phyloP scores from a whole-genome alignment of 2,329 filamentous ascomycete species.

The Aschersonia sp. region DNA sequence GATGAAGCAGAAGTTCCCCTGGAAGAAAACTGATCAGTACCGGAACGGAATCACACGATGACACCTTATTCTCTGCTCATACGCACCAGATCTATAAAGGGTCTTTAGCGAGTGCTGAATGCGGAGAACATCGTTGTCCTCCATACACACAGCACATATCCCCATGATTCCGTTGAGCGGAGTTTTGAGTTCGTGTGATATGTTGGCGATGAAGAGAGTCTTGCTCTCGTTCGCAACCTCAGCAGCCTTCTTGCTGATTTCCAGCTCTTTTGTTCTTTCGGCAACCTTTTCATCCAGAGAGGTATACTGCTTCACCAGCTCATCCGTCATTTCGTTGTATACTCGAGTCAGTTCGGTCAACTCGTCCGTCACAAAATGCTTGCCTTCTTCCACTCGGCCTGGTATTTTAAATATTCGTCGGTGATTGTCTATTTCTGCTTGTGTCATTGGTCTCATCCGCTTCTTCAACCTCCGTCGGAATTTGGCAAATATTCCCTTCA shows the following conservation, averaged over 20 bases:
- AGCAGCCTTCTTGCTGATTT: conserved; percentile 80
- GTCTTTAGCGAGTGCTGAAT: conserved; percentile 76
- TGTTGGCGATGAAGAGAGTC: conserved; percentile 93
- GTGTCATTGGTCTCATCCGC: conserved; percentile 13
- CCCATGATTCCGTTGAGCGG: conserved; percentile 91
- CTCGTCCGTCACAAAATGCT: conserved; percentile 69
- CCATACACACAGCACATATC: conserved; percentile 88
- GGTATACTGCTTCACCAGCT: conserved; percentile 74
- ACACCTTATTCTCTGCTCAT: background rate
- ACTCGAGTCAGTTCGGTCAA: conserved; percentile 68
- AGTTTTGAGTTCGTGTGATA: conserved; percentile 76
- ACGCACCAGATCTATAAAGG: conserved; percentile 47
- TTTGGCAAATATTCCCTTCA: conserved; percentile 24
- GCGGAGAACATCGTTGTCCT: conserved; percentile 63
- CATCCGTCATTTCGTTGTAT: conserved; percentile 90
- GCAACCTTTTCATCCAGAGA: conserved; percentile 73
- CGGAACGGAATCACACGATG: background rate
- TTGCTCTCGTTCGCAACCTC: conserved; percentile 96
- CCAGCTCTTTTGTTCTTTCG: conserved; percentile 69
- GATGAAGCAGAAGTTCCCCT: conserved; percentile 63
- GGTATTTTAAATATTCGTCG: conserved; percentile 67
- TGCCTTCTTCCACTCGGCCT: conserved; percentile 61
- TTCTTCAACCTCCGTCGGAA: conserved; percentile 22
- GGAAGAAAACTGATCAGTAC: background rate
- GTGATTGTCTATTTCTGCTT: conserved; percentile 15